These are phyloP conservation scores for Roridomyces roridus DNA, from an alignment of 768 basidiomycete genomes.

Conservation along the genomic window DNA sequence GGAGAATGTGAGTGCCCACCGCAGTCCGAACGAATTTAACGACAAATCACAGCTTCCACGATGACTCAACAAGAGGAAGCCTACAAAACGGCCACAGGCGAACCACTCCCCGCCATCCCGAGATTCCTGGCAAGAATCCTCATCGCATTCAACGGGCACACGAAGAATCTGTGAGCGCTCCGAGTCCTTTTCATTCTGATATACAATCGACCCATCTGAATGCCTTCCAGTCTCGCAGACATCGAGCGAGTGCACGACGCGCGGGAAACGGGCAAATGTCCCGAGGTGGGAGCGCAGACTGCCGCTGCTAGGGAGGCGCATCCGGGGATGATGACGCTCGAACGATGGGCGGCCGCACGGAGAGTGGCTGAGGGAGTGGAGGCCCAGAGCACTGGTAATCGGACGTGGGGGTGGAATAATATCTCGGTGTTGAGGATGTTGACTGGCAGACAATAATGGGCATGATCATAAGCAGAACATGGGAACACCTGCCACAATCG, in stretches of 20 bases:
- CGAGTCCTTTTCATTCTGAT: not conserved
- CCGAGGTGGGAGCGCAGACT: slow-evolving; percentile 30
- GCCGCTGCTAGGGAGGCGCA: slow-evolving; percentile 27
- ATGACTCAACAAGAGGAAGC: slow-evolving; percentile 28
- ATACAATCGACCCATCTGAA: no score
- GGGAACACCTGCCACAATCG: no score
- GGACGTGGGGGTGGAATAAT: no score
- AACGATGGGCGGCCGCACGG: slow-evolving; percentile 38
- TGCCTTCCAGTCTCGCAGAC: slow-evolving; percentile 30
- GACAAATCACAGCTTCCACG: slow-evolving; percentile 4
- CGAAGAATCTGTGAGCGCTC: slow-evolving; percentile 33
- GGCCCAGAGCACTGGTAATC: no score
- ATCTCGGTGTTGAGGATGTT: no score
- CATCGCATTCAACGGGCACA: slow-evolving; percentile 34
- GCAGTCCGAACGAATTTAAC: slow-evolving; percentile 25
- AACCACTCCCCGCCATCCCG: slow-evolving; percentile 35
- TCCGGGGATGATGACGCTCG: slow-evolving; percentile 35
- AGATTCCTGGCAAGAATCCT: slow-evolving; percentile 32
- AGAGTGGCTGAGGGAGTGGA: no score
- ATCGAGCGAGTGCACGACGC: slow-evolving; percentile 33
- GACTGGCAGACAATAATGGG: no score
- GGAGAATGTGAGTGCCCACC: not conserved
- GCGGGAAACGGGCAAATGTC: slow-evolving; percentile 20
- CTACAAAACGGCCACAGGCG: no score
- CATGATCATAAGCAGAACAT: no score